Base-by-base conservation (phyloP, 2,329 filamentous ascomycete genomes). In the Colletotrichum siamense region DNA sequence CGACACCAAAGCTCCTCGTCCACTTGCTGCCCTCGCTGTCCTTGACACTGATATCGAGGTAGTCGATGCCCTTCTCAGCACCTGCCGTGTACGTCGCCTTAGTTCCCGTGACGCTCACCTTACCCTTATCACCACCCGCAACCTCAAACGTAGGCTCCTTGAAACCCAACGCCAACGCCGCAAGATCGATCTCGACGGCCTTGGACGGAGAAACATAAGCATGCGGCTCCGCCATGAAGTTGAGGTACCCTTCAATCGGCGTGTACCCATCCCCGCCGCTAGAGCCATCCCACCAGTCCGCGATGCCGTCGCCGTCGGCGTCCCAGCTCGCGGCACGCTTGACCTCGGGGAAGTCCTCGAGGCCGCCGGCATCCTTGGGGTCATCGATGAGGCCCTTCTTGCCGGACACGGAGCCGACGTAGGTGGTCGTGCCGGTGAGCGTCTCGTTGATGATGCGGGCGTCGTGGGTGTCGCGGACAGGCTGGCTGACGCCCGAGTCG, bases 141-240 rank as follows among this genome's bases (percentile, higher is more conserved):
- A 74, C 78, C 6, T 57, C 72, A 49, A 79, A 80, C 1, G 44
- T 69, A 4, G 79, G 79, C n/a, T 69, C 30, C 24, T 61, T 70
- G 73, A 81, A 81, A 0, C 81, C 81, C 7, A 77, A 22, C 3
- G 79, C 82, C 77, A 83, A 63, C 15, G 79, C 63, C 5, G 65
- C 77, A 15, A 84, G 80, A 55, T 82, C 78, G 52, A 84, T 77
- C 22, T 73, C 70, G 5, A 82, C 78, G 0, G 77, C 77, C 8
- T 66, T 73, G 7, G 78, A 78, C 4, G 82, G 82, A 3, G 76
- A 68, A 3, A 83, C 83, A 39, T 82, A 84, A 0, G 76, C 78
- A 71, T 84, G 83, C 15, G 83, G 81, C 4, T 84, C 82, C 18
- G 82, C 82, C 82, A 84, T 82, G 77, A 83, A 84, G 75, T 84